phyloP scores from a whole-genome alignment of 768 basidiomycete species.

The Leccinum variicolor region DNA sequence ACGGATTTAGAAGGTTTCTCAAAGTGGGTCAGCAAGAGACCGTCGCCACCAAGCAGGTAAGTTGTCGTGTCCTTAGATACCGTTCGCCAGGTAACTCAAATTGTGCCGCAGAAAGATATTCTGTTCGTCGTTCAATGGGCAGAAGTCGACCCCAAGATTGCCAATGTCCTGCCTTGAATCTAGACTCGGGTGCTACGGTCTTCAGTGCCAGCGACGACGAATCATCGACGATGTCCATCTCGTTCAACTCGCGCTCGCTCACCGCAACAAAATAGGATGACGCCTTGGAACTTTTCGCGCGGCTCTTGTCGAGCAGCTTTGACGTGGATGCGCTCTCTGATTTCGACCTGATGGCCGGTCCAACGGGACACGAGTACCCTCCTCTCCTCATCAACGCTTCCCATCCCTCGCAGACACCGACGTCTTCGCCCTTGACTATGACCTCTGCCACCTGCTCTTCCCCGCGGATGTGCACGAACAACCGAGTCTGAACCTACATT shows the following conservation, averaged over 20 bases:
- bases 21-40: conserved; percentile 34
- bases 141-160: conserved; percentile 10
- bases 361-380: conserved; percentile 8
- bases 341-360: conserved; percentile 10
- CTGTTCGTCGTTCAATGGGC: conserved; percentile 3
- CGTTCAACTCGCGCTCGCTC: conserved; percentile 3
- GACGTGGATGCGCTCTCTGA: neutral
- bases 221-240: conserved; percentile 11
- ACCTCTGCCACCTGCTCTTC: conserved; percentile 47
- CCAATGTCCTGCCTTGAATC: conserved; percentile 21
- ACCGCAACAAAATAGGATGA: neutral
- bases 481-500: conserved; percentile 30
- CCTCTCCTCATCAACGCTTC: conserved; percentile 13
- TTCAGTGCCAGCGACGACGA: conserved; percentile 3
- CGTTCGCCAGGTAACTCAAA: conserved; percentile 2
- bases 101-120: neutral
- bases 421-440: conserved; percentile 53
- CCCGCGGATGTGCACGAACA: neutral
- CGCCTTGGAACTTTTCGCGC: conserved; percentile 14
- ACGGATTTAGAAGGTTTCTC: conserved; percentile 38
- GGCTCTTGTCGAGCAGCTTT: conserved; percentile 14
- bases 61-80: conserved; percentile 36
- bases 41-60: conserved; percentile 27
- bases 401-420: conserved; percentile 29
- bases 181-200: conserved; percentile 14